Evolutionary conservation across 495 filamentous ascomycete genomes (phyloP).

Genomic region (Copromyces sp.): DNA sequence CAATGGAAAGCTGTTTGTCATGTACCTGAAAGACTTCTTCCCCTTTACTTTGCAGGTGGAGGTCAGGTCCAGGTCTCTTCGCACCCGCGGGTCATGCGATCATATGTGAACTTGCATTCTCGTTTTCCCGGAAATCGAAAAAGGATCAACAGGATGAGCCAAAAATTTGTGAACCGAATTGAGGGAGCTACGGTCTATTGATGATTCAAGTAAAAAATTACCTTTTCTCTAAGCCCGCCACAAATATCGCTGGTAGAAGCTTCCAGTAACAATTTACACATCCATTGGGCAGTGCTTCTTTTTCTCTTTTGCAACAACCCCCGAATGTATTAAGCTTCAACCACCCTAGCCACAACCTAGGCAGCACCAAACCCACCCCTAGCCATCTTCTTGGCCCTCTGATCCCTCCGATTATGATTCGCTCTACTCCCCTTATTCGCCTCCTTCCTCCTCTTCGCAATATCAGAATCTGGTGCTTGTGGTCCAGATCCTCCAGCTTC

Average conservation of each 20-base stretch:
- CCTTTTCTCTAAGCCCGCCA: neutral
- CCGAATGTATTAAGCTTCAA: neutral
- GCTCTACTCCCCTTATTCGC: slow-evolving; percentile 51
- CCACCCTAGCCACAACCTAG: neutral
- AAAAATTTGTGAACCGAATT: no score
- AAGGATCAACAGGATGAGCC: neutral
- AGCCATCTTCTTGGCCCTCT: slow-evolving; percentile 69
- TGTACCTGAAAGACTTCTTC: neutral
- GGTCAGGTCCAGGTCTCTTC: neutral
- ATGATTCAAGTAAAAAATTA: neutral
- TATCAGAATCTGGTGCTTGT: slow-evolving; percentile 44
- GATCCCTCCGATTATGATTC: slow-evolving; percentile 60
- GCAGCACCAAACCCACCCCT: slow-evolving; percentile 44
- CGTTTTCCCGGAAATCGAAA: neutral
- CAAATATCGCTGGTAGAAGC: neutral
- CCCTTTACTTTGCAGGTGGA: neutral
- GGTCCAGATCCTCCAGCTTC: slow-evolving; percentile 50
- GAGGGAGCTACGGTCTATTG: no score
- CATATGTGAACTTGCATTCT: neutral
- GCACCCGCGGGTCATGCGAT: neutral
- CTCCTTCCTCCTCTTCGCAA: slow-evolving; percentile 50
- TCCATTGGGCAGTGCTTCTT: neutral
- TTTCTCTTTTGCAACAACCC: neutral
- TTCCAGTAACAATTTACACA: neutral
- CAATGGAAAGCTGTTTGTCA: neutral